Evolutionary conservation across 2,329 filamentous ascomycete genomes (phyloP).

Genomic region (Ophiocordyceps camponoti-saundersi): DNA sequence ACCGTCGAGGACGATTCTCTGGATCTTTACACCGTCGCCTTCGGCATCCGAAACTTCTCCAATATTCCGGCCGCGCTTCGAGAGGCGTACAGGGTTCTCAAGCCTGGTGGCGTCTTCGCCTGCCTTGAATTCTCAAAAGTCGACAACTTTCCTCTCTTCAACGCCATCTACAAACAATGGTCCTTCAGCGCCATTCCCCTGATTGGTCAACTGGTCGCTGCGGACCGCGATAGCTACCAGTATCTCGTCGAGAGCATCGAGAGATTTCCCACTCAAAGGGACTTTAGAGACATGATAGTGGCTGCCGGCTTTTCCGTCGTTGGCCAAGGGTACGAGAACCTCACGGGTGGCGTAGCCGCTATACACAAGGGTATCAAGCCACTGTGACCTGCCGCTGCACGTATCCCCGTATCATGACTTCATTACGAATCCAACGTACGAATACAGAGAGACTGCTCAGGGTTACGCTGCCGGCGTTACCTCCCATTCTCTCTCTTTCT

Average conservation of each 20-base stretch:
- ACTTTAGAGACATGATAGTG: slow-evolving; percentile 70
- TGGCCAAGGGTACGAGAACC: slow-evolving; percentile 70
- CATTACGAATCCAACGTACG: neutral
- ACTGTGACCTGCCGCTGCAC: slow-evolving; percentile 10
- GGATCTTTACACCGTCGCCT: slow-evolving; percentile 93
- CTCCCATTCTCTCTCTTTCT: neutral
- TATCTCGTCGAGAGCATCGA: slow-evolving; percentile 98
- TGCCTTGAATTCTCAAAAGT: slow-evolving; percentile 87
- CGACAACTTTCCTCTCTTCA: slow-evolving; percentile 59
- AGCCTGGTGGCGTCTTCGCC: slow-evolving; percentile 89
- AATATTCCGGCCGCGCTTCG: slow-evolving; percentile 69
- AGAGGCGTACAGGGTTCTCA: slow-evolving; percentile 77
- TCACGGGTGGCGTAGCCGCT: slow-evolving; percentile 83
- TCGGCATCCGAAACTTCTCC: slow-evolving; percentile 94
- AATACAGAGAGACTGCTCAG: neutral
- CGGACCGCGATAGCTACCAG: slow-evolving; percentile 91
- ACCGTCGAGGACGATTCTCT: slow-evolving; percentile 52
- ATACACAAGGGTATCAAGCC: slow-evolving; percentile 96
- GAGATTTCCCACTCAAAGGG: slow-evolving; percentile 69
- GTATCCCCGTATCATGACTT: neutral
- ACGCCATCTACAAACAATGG: slow-evolving; percentile 86
- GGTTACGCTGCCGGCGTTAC: neutral
- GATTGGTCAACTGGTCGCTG: slow-evolving; percentile 88
- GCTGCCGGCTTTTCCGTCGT: slow-evolving; percentile 75
- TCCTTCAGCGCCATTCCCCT: slow-evolving; percentile 87